Percentiles rank a stretch among this genome's conserved stretches.
These are phyloP conservation scores for Meyerozyma carpophila DNA, from an alignment of 1,139 yeast species.

Conservation along the genomic window DNA sequence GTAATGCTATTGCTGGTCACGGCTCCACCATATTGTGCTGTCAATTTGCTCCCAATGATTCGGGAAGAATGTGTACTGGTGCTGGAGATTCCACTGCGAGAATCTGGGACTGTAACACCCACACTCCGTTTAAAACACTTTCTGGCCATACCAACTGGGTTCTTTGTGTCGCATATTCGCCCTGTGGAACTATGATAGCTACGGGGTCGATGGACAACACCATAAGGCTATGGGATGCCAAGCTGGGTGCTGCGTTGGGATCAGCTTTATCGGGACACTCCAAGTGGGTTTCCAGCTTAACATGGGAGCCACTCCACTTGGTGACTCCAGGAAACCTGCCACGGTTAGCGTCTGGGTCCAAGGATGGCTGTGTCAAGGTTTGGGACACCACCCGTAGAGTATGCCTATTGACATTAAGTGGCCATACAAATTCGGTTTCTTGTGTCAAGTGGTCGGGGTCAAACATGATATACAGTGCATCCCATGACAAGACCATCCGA, in stretches of 20 bases:
- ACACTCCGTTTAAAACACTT: constrained; percentile 78
- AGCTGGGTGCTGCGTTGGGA: constrained; percentile 71
- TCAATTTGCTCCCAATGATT: constrained; percentile 88
- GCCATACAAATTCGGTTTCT: constrained; percentile 85
- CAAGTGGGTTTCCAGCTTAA: constrained; percentile 83
- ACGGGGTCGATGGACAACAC: constrained; percentile 96
- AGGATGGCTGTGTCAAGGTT: constrained; percentile 82
- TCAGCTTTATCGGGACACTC: constrained; percentile 72
- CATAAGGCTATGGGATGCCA: constrained; percentile 80
- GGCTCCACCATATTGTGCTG: constrained; percentile 90
- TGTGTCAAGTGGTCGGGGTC: constrained; percentile 97
- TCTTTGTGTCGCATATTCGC: constrained; percentile 87
- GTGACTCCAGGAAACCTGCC: constrained; percentile 63
- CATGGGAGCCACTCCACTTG: constrained; percentile 94
- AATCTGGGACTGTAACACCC: constrained; percentile 96
- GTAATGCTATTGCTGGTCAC: constrained; percentile 93
- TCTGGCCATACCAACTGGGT: constrained; percentile 94
- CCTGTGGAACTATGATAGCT: constrained; percentile 86
- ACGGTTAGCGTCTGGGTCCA: constrained; percentile 80
- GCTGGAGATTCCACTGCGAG: constrained; percentile 98
- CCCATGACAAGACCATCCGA: constrained; percentile 91
- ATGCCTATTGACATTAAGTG: constrained; percentile 69
- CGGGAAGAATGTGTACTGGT: constrained; percentile 87
- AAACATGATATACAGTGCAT: constrained; percentile 79
- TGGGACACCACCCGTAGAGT: constrained; percentile 84